Conservation (phyloP, 805 yeast species). For the Monosporozyma servazzii region DNA sequence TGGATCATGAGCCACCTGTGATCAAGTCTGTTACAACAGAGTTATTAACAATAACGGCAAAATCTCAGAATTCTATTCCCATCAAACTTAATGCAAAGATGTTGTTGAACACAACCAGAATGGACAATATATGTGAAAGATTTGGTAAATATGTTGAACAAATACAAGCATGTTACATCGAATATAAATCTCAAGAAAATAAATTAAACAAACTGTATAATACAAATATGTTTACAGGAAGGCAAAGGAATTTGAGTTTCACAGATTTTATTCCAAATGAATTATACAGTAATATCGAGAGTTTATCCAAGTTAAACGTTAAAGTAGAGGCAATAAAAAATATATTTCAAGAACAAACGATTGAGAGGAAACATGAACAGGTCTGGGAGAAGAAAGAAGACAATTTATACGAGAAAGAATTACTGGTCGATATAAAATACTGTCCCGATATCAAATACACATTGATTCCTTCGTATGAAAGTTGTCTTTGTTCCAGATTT, state of each 20-base stretch:
- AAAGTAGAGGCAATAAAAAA: conserved; percentile 12
- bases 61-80: conserved; percentile 31
- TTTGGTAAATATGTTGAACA: conserved; percentile 10
- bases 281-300: conserved; percentile 23
- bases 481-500: conserved; percentile 38
- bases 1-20: conserved; percentile 21
- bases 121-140: conserved; percentile 13
- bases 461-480: conserved; percentile 39
- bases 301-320: conserved; percentile 21
- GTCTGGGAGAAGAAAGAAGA: conserved; percentile 27
- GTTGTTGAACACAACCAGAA: conserved; percentile 16
- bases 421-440: conserved; percentile 18
- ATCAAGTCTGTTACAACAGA: conserved; percentile 20
- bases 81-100: conserved; percentile 29
- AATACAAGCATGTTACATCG: conserved; percentile 8
- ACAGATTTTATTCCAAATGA: conserved; percentile 21
- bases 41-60: conserved; percentile 27
- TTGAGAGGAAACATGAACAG: conserved; percentile 13
- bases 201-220: conserved; percentile 21
- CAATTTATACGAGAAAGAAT: conserved; percentile 22
- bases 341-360: conserved; percentile 23
- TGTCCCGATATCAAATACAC: conserved; percentile 31
- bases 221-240: conserved; percentile 4
- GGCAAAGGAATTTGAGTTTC: conserved; percentile 20
- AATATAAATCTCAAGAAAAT: conserved; percentile 14